Percentiles rank a stretch among this genome's conserved stretches.
phyloP scores from a whole-genome alignment of 345 rosid species.

The Bretschneidera sinensis region DNA sequence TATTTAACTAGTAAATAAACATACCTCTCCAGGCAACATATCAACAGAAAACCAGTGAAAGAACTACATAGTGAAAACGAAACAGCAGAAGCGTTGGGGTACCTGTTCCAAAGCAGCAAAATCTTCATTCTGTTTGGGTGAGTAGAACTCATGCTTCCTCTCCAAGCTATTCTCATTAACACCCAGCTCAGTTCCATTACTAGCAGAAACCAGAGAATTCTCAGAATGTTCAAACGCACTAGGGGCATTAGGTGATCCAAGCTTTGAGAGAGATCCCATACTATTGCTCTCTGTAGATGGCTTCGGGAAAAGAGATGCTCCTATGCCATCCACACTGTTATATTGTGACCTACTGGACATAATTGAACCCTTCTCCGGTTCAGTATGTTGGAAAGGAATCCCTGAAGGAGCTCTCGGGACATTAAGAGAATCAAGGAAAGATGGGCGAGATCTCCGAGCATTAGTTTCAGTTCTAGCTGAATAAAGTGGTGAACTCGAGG shows the following conservation, averaged over 20 bases:
- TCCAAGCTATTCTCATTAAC: slow-evolving; percentile 28
- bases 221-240: slow-evolving; percentile 25
- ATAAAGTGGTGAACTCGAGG: slow-evolving; percentile 30
- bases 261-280: slow-evolving; percentile 31
- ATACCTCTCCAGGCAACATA: background rate
- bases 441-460: slow-evolving; percentile 68
- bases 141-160: slow-evolving; percentile 38
- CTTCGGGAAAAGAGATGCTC: slow-evolving; percentile 33
- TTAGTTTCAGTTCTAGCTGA: slow-evolving; percentile 43
- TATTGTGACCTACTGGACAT: slow-evolving; percentile 30
- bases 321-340: slow-evolving; percentile 31
- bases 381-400: slow-evolving; percentile 34
- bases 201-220: slow-evolving; percentile 29
- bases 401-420: slow-evolving; percentile 49
- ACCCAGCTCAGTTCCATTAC: slow-evolving; percentile 33
- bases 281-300: slow-evolving; percentile 28
- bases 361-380: slow-evolving; percentile 28
- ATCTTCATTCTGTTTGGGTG: slow-evolving; percentile 72
- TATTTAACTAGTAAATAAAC: background rate
- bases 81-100: background rate
- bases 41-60: background rate
- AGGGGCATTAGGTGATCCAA: slow-evolving; percentile 24
- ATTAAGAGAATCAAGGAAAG: slow-evolving; percentile 85
- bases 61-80: background rate
- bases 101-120: slow-evolving; percentile 96